phyloP scores from a whole-genome alignment of 257 asterid genomes.

The Solanum ossicruentum region DNA sequence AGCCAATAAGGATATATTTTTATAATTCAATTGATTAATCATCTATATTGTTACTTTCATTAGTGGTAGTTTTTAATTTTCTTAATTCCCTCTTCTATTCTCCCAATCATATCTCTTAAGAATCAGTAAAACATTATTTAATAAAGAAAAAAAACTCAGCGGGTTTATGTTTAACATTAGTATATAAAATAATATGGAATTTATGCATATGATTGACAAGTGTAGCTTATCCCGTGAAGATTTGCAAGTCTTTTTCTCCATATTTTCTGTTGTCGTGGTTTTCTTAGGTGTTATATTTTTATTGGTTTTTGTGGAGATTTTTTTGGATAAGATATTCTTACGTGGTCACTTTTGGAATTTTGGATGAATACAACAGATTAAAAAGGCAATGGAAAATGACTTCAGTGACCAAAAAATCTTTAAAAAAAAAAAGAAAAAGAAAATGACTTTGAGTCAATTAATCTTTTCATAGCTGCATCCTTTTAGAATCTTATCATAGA shows the following conservation, averaged over 20 bases:
- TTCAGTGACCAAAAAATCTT: not conserved
- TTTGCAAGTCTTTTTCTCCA: not conserved
- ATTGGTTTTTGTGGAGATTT: not conserved
- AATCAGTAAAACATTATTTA: not conserved
- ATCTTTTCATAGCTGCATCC: not conserved
- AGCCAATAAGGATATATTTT: not conserved
- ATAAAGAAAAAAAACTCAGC: not conserved
- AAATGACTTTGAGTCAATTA: not conserved
- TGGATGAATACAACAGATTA: not conserved
- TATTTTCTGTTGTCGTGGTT: not conserved
- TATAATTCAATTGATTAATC: not conserved
- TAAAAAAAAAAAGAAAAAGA: not conserved
- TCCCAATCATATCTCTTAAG: not conserved
- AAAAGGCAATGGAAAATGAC: constrained; percentile 2
- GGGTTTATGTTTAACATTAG: not conserved
- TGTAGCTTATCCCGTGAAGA: not conserved
- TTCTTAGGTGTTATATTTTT: not conserved
- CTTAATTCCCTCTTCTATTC: not conserved
- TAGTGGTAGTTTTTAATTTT: not conserved
- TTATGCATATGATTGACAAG: not conserved
- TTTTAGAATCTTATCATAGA: not conserved
- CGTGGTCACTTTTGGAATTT: not conserved
- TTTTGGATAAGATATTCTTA: constrained; percentile 6
- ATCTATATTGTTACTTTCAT: not conserved
- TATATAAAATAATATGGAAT: not conserved